phyloP scores from a whole-genome alignment of 2,329 filamentous ascomycete genomes.

The Alternaria sp. region DNA sequence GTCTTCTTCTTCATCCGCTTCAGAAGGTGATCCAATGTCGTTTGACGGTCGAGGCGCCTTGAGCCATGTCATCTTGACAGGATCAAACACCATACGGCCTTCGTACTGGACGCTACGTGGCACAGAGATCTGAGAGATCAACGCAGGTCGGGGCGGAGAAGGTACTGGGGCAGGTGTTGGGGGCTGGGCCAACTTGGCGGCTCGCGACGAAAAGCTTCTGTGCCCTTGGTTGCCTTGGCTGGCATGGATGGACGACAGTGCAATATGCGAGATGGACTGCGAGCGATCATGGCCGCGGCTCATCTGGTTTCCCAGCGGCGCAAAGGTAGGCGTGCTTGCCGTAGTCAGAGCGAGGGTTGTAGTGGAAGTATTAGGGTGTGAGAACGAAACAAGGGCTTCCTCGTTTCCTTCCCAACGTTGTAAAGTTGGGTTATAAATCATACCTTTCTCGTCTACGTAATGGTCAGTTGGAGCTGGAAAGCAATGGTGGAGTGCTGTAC shows the following conservation, averaged over 20 bases:
- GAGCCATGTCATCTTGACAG: slow-evolving; percentile 96
- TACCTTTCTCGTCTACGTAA: slow-evolving; percentile 80
- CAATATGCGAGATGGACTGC: slow-evolving; percentile 55
- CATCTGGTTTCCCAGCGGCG: slow-evolving; percentile 42
- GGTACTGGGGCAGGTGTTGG: slow-evolving; percentile 57
- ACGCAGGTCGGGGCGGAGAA: slow-evolving; percentile 69
- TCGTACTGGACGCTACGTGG: slow-evolving; percentile 89
- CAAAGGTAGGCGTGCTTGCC: slow-evolving; percentile 53
- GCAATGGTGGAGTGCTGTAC: slow-evolving; percentile 61
- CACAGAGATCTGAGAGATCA: slow-evolving; percentile 88
- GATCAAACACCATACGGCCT: slow-evolving; percentile 98
- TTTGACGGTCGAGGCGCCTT: slow-evolving; percentile 65
- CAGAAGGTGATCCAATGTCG: slow-evolving; percentile 55
- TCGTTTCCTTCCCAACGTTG: slow-evolving; percentile 98
- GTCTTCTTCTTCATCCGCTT: slow-evolving; percentile 86
- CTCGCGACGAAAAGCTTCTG: slow-evolving; percentile 52
- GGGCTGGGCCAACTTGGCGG: slow-evolving; percentile 42
- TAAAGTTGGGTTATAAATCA: slow-evolving; percentile 90
- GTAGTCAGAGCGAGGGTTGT: slow-evolving; percentile 53
- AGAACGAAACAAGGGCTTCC: slow-evolving; percentile 80
- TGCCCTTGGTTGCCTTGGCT: slow-evolving; percentile 36
- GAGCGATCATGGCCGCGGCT: slow-evolving; percentile 47
- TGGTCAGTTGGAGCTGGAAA: slow-evolving; percentile 18
- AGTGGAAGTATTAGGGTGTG: slow-evolving; percentile 57
- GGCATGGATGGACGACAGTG: slow-evolving; percentile 42